A percentile compares a stretch with the other conserved stretches of the same genome.
Evolutionary conservation across 768 basidiomycete species (phyloP).

Genomic region (Mycena venus): DNA sequence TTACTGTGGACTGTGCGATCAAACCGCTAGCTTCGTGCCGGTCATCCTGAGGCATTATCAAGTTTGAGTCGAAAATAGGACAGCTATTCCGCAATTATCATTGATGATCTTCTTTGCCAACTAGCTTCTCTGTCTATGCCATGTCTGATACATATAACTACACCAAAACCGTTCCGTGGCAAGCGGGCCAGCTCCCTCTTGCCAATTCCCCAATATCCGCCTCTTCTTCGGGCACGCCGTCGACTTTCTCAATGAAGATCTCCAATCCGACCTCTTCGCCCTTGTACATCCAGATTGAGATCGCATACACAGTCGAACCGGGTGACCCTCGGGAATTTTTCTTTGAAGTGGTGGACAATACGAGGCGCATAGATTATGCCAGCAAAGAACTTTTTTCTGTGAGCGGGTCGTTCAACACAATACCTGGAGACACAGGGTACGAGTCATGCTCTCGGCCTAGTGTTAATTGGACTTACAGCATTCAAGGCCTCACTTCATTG

Average conservation of each 20-base stretch:
- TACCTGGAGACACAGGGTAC: constrained; percentile 21
- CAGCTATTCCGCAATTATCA: not conserved
- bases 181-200: not conserved
- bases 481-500: constrained; percentile 16
- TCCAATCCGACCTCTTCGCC: not conserved
- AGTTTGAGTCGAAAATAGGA: not conserved
- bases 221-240: not conserved
- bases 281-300: not conserved
- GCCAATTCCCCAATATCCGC: too few relatives aligned
- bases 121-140: not conserved
- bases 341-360: constrained; percentile 21
- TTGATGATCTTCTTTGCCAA: not conserved
- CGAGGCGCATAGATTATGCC: not conserved
- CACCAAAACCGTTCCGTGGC: not conserved
- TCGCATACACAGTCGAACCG: constrained; percentile 19
- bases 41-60: too few relatives aligned
- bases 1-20: too few relatives aligned
- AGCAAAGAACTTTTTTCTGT: not conserved
- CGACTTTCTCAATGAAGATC: constrained; percentile 17
- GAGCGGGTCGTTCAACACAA: constrained; percentile 24
- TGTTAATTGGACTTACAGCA: not conserved
- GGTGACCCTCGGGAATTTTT: constrained; percentile 26
- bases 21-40: too few relatives aligned
- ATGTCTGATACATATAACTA: not conserved
- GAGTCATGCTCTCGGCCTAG: not conserved